Conservation (phyloP, 306 rosid genomes). For the Prunus campanulata region DNA sequence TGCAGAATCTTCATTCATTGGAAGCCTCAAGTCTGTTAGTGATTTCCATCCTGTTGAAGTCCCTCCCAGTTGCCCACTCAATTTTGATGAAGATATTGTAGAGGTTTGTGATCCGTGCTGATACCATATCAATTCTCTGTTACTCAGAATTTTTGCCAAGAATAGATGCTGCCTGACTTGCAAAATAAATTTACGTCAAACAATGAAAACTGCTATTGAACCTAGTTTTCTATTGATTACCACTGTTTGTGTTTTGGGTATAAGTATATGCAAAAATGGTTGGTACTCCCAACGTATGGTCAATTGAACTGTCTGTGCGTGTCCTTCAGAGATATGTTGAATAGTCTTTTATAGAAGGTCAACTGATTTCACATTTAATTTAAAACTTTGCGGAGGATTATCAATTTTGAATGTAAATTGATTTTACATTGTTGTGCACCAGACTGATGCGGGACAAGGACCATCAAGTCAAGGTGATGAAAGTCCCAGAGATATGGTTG, state of each 20-base stretch:
- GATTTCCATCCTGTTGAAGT: conserved; percentile 86
- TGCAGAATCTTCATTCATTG: conserved; percentile 76
- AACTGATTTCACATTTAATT: not conserved
- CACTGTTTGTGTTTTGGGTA: not conserved
- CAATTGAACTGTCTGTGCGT: not conserved
- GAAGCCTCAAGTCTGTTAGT: conserved; percentile 74
- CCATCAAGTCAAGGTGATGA: conserved; percentile 41
- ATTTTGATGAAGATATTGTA: conserved; percentile 53
- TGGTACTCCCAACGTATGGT: not conserved
- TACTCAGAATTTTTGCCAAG: not conserved
- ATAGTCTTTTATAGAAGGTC: not conserved
- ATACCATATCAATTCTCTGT: not conserved
- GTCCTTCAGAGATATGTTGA: not conserved
- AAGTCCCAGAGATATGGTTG: conserved; percentile 24
- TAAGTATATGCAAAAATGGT: too few species aligned
- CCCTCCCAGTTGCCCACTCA: conserved; percentile 63
- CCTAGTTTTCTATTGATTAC: not conserved
- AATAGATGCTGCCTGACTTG: too few species aligned
- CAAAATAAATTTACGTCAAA: not conserved
- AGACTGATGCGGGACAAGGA: conserved; percentile 38
- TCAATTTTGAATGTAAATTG: not conserved
- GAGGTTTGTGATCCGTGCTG: conserved; percentile 46
- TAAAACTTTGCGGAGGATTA: not conserved
- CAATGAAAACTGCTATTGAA: not conserved
- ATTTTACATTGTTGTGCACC: conserved; percentile 17